These are phyloP conservation scores for Haplosporangium sp. DNA, from an alignment of 371 early-diverging fungal genomes.

Conservation along the genomic window DNA sequence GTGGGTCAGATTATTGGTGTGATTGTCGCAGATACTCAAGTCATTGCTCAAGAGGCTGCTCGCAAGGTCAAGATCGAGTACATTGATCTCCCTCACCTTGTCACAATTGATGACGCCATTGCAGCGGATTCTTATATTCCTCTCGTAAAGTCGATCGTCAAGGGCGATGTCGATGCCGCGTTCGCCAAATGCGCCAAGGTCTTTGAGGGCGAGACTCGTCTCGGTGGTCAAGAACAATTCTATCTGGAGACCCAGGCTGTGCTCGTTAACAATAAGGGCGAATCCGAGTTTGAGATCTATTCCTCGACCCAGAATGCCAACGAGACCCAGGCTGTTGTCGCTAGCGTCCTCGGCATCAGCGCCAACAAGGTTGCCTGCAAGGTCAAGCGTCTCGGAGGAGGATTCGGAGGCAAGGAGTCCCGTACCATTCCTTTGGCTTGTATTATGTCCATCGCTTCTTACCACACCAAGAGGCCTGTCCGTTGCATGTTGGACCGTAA, in stretches of 20 bases:
- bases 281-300: conserved; percentile 78
- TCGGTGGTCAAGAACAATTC: conserved; percentile 81
- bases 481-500: conserved; percentile 80
- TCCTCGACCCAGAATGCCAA: conserved; percentile 80
- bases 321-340: conserved; percentile 71
- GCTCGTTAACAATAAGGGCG: conserved; percentile 73
- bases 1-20: conserved; percentile 80
- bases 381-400: conserved; percentile 83
- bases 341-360: conserved; percentile 72
- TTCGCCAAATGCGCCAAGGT: conserved; percentile 61
- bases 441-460: conserved; percentile 73
- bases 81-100: conserved; percentile 67
- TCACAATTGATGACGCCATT: conserved; percentile 80
- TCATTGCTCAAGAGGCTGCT: conserved; percentile 71
- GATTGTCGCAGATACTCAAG: conserved; percentile 72
- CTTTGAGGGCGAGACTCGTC: conserved; percentile 67
- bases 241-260: conserved; percentile 80
- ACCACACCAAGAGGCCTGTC: conserved; percentile 67
- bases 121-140: conserved; percentile 67
- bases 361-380: conserved; percentile 70
- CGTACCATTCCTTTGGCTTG: conserved; percentile 66
- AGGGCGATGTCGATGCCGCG: conserved; percentile 65
- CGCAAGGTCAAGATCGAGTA: conserved; percentile 74
- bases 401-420: conserved; percentile 86
- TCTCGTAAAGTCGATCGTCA: conserved; percentile 58